Percentiles rank a stretch among this genome's conserved stretches.
Conservation (phyloP, 2,329 filamentous ascomycete species). For the Fusarium verrucosum region DNA sequence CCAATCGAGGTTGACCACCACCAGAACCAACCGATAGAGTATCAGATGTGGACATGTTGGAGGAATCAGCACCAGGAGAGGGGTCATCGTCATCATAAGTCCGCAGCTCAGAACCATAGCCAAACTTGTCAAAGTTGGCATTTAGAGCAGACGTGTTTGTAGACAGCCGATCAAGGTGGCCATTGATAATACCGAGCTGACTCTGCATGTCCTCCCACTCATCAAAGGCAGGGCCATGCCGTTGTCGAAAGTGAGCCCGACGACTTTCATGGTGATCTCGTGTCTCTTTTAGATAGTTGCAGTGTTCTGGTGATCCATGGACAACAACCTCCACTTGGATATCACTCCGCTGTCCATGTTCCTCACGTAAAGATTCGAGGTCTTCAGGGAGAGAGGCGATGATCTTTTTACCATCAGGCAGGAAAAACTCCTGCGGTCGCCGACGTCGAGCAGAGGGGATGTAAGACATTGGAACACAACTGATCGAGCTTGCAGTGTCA, state of each 20-base stretch:
- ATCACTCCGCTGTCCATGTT: slow-evolving; percentile 49
- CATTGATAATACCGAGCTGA: slow-evolving; percentile 62
- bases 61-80: slow-evolving; percentile 16
- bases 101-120: slow-evolving; percentile 67
- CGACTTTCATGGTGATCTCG: slow-evolving; percentile 63
- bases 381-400: slow-evolving; percentile 68
- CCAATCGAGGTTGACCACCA: slow-evolving; percentile 41
- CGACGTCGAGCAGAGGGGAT: slow-evolving; percentile 43
- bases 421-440: slow-evolving; percentile 61
- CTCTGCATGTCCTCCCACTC: slow-evolving; percentile 65
- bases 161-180: slow-evolving; percentile 63
- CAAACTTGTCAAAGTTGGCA: slow-evolving; percentile 70
- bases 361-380: slow-evolving; percentile 56
- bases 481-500: not conserved
- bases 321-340: slow-evolving; percentile 65
- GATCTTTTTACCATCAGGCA: slow-evolving; percentile 64
- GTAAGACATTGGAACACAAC: slow-evolving; percentile 33
- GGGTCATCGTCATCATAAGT: slow-evolving; percentile 52
- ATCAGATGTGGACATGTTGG: slow-evolving; percentile 36
- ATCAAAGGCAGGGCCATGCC: slow-evolving; percentile 61
- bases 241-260: slow-evolving; percentile 56
- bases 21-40: slow-evolving; percentile 40
- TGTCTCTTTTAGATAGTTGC: slow-evolving; percentile 57
- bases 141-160: slow-evolving; percentile 65
- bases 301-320: slow-evolving; percentile 61